Percentiles rank a stretch among this genome's conserved stretches.
These are phyloP conservation scores for Litchi chinensis DNA, from an alignment of 345 rosid species.

Conservation along the genomic window DNA sequence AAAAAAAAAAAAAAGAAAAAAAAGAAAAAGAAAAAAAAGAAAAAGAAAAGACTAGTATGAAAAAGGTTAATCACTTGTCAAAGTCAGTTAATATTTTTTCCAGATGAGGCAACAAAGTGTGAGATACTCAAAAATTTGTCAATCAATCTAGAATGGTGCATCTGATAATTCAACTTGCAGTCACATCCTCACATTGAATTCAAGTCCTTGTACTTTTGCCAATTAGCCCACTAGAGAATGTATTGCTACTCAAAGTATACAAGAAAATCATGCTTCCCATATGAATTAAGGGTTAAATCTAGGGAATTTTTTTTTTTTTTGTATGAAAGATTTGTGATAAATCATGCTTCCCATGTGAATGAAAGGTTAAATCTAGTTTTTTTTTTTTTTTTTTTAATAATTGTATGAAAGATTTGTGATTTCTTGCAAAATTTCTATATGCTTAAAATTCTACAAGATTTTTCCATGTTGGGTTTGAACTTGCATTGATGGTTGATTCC, in stretches of 20 bases:
- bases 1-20: constrained; percentile 40
- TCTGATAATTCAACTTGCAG: constrained; percentile 25
- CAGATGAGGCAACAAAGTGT: constrained; percentile 36
- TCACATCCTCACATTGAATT: constrained; percentile 23
- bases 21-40: too few species aligned
- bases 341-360: constrained; percentile 5
- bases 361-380: too few species aligned
- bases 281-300: too few species aligned
- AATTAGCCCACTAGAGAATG: constrained; percentile 41
- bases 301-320: too few species aligned
- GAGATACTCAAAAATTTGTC: constrained; percentile 33
- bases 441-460: too few species aligned
- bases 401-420: too few species aligned
- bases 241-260: constrained; percentile 28
- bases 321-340: too few species aligned
- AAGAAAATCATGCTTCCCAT: too few species aligned
- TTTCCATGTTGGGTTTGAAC: too few species aligned
- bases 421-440: too few species aligned
- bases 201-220: constrained; percentile 29
- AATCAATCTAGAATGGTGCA: constrained; percentile 14
- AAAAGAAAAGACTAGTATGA: constrained; percentile 38
- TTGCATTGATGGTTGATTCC: too few species aligned
- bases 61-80: constrained; percentile 42
- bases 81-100: constrained; percentile 28
- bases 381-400: too few species aligned